Evolutionary conservation across 768 basidiomycete genomes (phyloP), one percentile per base, ranked within the genome.

Genomic region (Tulasnella sp.): DNA sequence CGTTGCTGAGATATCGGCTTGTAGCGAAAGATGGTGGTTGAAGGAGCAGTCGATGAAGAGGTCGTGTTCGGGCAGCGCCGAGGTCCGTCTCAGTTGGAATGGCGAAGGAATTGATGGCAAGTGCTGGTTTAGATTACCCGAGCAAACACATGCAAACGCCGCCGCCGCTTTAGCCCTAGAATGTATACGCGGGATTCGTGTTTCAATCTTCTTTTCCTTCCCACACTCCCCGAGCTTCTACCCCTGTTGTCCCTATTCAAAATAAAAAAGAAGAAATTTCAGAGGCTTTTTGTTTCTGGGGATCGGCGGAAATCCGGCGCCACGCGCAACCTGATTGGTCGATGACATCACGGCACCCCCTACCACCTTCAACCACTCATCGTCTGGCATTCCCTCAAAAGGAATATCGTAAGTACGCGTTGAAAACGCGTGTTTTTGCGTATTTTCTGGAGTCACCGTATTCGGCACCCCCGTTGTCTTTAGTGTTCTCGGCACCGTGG

Each of bases 151-250:
- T 12, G n/a, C 60, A 64, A 64, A 64, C 60, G 60, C 60, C 60
- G 60, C 28, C 60, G 60, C 60, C 12, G n/a, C n/a, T n/a, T 31
- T 64, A 64, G 24, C 60, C 50, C 60, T 64, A 64, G 60, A 64
- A 24, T 64, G 60, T 64, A n/a, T 64, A 64, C 60, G n/a, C 60
- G 60, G 60, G 28, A 20, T 34, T 64, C 60, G 60, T 60, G 58
- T 50, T 50, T 50, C 50, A 50, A 34, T 28, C 9, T 20, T 28
- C n/a, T n/a, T 64, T 28, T 60, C 2, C 60, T 64, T 64, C 60
- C n/a, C 60, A 64, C 60, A 64, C 50, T 50, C 50, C 22, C 44
- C 20, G 16, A 6, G 50, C 50, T 50, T 50, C 60, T 28, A 4
- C 60, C 60, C 60, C 60, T 64, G 2, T 37, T 64, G 0, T n/a